A percentile compares a stretch with the other conserved stretches of the same genome.
Conservation (phyloP, 164 flowering plant species). For the Aristolochia contorta region DNA sequence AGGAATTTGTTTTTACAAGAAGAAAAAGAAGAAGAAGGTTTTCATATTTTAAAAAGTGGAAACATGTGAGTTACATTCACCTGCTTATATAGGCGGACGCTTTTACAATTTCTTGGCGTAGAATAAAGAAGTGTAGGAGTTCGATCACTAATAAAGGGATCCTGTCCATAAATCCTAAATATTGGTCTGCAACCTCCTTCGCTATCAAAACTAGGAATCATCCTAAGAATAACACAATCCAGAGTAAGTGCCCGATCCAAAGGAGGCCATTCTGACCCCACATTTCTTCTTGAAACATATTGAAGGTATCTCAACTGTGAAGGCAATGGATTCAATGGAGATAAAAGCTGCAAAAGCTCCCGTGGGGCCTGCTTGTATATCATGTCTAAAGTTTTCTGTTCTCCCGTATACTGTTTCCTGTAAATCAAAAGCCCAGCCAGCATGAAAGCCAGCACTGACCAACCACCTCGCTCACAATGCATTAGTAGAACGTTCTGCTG, state of each 20-base stretch:
- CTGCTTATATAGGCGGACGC: conserved; percentile 65
- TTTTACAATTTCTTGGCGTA: conserved; percentile 49
- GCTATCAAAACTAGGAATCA: conserved; percentile 64
- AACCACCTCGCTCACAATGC: conserved; percentile 95
- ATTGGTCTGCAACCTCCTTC: conserved; percentile 77
- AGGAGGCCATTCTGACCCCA: conserved; percentile 88
- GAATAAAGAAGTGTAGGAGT: conserved; percentile 59
- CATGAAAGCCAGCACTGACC: conserved; percentile 95
- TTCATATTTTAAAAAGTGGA: no score
- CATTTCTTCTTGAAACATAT: conserved; percentile 81
- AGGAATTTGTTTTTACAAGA: no score
- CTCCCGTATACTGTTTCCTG: conserved; percentile 72
- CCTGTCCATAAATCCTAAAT: conserved; percentile 81
- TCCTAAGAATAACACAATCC: conserved; percentile 78
- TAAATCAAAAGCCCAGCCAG: conserved; percentile 81
- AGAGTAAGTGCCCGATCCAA: conserved; percentile 66
- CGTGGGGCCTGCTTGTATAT: conserved; percentile 84
- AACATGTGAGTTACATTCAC: conserved; percentile 21
- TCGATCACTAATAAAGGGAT: conserved; percentile 51
- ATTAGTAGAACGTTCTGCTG: conserved; percentile 65
- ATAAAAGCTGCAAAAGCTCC: conserved; percentile 68
- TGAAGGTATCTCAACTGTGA: conserved; percentile 90
- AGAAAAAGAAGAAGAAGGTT: no score
- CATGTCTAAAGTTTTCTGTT: conserved; percentile 90
- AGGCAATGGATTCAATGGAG: conserved; percentile 77